Base-by-base conservation (phyloP, 2,329 filamentous ascomycete genomes). In the Aspergillus amoenus region DNA sequence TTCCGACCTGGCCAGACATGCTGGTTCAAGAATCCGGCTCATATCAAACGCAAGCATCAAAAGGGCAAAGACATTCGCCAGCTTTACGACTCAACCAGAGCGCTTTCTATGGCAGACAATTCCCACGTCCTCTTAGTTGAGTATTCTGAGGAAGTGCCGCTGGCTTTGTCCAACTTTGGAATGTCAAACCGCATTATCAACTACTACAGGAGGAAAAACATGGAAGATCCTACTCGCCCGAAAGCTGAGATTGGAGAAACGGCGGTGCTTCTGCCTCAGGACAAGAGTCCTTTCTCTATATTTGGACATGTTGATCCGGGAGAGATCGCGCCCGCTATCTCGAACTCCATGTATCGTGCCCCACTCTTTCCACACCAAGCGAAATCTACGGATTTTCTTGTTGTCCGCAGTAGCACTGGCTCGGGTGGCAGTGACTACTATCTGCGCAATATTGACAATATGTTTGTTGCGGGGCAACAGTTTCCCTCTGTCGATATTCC, bases 161-260 rank as follows among this genome's bases (percentile, higher is more conserved):
- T 88, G 9, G 91, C 96, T 58, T 79, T 99, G 60, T 97, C 93
- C 43, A 97, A 96, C 70, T 96, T 97, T 68, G 94, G 93, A 63
- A 99, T 99, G 94, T 93, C 93, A 52, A 96, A 89, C 72, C 89
- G 92, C 52, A 84, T 99, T 57, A 91, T 97, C 79, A 97, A 99
- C 74, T 99, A 97, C 75, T 97, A 97, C 71, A 89, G 91, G 40
- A 87, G 93, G 58, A 91, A 91, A 68, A 89, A 91, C 70, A 84
- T 77, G 34, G 90, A 95, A 45, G 90, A 94, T 59, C 84, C 86
- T 48, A 82, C 85, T 52, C 83, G 90, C 1, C 89, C 91, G 1
- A 95, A 92, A 78, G 74, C 82, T 58, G 91, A 96, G 4, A 84
- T 99, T 60, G 94, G 94, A 57, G 94, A 99, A 76, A 90, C 90